Conservation (phyloP, 2,329 filamentous ascomycete species). For the Penicillium aurantiogriseum region DNA sequence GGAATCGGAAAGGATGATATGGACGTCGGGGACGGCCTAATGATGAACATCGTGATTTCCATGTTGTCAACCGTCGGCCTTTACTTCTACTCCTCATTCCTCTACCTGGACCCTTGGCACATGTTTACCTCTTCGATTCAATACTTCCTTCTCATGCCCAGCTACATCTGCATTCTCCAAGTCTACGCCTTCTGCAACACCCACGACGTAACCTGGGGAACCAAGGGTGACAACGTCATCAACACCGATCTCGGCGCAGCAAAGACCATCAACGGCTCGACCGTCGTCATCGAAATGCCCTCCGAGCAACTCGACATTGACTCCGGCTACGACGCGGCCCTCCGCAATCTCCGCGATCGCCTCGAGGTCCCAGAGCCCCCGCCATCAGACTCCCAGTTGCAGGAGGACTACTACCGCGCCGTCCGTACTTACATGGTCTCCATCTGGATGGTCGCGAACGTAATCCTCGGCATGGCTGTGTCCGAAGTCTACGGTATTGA, state of each 20-base stretch:
- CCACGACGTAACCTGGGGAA: slow-evolving; percentile 98
- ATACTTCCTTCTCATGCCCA: slow-evolving; percentile 89
- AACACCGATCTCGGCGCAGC: slow-evolving; percentile 90
- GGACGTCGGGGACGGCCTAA: slow-evolving; percentile 75
- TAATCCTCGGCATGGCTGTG: slow-evolving; percentile 88
- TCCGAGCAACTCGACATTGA: slow-evolving; percentile 98
- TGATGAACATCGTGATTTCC: slow-evolving; percentile 91
- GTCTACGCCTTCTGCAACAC: slow-evolving; percentile 99
- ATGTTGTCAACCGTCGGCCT: slow-evolving; percentile 85
- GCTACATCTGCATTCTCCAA: slow-evolving; percentile 94
- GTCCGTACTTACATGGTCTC: slow-evolving; percentile 98
- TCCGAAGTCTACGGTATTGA: slow-evolving; percentile 76
- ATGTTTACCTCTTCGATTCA: slow-evolving; percentile 91
- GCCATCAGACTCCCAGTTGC: slow-evolving; percentile 73
- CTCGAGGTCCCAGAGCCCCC: slow-evolving; percentile 70
- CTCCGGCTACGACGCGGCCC: slow-evolving; percentile 92
- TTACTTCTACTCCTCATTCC: slow-evolving; percentile 93
- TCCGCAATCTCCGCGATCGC: slow-evolving; percentile 91
- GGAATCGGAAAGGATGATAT: slow-evolving; percentile 47
- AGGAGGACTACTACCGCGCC: slow-evolving; percentile 97
- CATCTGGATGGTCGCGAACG: slow-evolving; percentile 89
- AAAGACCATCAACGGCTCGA: slow-evolving; percentile 69
- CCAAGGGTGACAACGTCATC: slow-evolving; percentile 95
- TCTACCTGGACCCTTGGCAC: slow-evolving; percentile 98
- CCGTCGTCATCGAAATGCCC: slow-evolving; percentile 95